Evolutionary conservation across 495 filamentous ascomycete species (phyloP), one percentile per base, ranked within the genome.

Genomic region (Daldinia caldariorum): DNA sequence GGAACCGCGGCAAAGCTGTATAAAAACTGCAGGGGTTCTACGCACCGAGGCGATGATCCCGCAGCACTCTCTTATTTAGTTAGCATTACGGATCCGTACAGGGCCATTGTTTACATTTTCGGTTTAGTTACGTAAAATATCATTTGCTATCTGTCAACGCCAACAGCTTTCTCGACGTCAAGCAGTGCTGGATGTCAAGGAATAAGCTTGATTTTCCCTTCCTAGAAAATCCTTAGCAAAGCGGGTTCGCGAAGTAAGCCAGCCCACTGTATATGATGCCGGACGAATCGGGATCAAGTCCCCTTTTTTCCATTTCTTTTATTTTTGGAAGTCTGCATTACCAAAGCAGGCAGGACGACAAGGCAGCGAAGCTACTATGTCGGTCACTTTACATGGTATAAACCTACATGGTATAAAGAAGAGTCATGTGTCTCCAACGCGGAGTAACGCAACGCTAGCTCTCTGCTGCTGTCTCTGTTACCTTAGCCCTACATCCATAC

Each of bases 281-380:
- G 43, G 10, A 47, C 18, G 43, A 47, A 47, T 47, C 43, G 18
- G 43, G 43, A 16, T 47, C 43, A 20, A 47, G 43, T 47, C 43
- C 43, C 43, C 20, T 47, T 47, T 35, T 10, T 35, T 35, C 16
- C 16, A 22, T 47, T 47, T 47, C 9, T 20, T 47, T 47, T 47
- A 47, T 47, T 47, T 47, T 47, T 47, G 43, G 43, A 47, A 47
- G 22, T 47, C 43, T 47, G 43, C 43, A 47, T 47, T 20, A 18
- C 16, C 43, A 7, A 47, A 47, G 43, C 43, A 47, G 43, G 43
- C 43, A 47, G 26, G 3, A 20, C 16, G 9, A 35, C 26, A 26
- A 26, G 26, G 26, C 26, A 26, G 26, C 26, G 3, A 47, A 47
- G 43, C 3, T 12, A 47, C n/a, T n/a, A n/a, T n/a, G n/a, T n/a